Conservation (phyloP, 768 basidiomycete species). For the Auricularia auricula-judae region DNA sequence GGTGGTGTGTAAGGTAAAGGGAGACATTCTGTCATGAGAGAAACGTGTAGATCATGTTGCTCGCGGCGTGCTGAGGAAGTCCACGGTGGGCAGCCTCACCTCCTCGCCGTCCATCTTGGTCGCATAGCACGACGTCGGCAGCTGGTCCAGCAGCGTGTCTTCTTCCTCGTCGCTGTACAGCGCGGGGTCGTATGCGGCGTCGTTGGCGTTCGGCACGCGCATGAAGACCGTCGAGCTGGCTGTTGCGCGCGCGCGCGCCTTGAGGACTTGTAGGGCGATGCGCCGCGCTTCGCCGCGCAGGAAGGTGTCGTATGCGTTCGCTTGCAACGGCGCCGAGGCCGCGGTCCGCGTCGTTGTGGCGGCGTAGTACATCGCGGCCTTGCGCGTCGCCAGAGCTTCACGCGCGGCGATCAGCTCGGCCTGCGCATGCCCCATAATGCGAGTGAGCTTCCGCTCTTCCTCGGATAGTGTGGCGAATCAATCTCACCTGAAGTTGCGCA, state of each 20-base stretch:
- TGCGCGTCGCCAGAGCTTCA: too few relatives aligned
- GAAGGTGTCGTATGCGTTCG: not conserved
- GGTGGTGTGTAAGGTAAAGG: not conserved
- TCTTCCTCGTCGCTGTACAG: not conserved
- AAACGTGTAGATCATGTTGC: not conserved
- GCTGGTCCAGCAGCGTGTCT: not conserved
- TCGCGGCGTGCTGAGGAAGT: not conserved
- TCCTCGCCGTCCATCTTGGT: not conserved
- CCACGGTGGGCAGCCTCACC: not conserved
- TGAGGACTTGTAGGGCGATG: constrained; percentile 19
- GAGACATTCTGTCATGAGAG: not conserved
- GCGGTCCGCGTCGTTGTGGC: not conserved
- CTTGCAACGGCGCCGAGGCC: not conserved
- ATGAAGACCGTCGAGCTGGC: not conserved
- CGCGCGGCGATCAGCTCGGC: too few relatives aligned
- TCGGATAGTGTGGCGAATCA: too few relatives aligned
- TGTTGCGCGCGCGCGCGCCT: constrained; percentile 3
- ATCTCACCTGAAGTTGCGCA: too few relatives aligned
- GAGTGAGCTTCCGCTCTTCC: too few relatives aligned
- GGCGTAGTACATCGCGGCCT: too few relatives aligned
- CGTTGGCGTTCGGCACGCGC: not conserved
- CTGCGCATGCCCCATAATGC: too few relatives aligned
- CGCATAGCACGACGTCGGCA: not conserved
- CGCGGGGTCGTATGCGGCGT: not conserved
- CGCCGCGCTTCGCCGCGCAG: constrained; percentile 14